A percentile compares a stretch with the other conserved stretches of the same genome.
Conservation (phyloP, 768 basidiomycete genomes). For the Lactarius psammicola region DNA sequence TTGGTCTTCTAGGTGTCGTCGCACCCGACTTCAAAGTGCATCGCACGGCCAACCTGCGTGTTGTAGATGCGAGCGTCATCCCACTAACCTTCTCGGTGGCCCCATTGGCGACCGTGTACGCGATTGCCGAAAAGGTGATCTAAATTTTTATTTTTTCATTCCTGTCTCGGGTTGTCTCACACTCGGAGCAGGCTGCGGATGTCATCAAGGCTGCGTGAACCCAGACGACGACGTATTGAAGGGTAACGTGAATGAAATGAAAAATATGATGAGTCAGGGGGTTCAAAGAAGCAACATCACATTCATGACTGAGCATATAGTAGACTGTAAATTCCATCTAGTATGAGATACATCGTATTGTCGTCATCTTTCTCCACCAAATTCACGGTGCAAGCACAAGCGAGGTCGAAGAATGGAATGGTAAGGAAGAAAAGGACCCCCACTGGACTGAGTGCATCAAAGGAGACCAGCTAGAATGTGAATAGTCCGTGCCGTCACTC, state of each 20-base stretch:
- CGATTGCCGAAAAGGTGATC: constrained; percentile 26
- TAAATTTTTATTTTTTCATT: not conserved
- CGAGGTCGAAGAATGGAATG: not conserved
- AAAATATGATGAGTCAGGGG: no score
- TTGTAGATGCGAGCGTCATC: constrained; percentile 31
- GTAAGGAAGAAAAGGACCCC: not conserved
- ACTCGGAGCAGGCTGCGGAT: constrained; percentile 20
- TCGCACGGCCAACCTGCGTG: constrained; percentile 44
- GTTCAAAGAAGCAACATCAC: no score
- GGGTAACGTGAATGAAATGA: not conserved
- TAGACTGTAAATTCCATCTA: constrained; percentile 11
- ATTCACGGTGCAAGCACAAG: not conserved
- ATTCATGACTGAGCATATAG: not conserved
- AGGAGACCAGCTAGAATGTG: not conserved
- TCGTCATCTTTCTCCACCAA: not conserved
- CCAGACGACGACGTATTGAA: not conserved
- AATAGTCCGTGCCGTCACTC: not conserved
- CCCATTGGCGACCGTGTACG: constrained; percentile 26
- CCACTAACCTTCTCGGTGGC: constrained; percentile 27
- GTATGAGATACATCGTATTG: not conserved
- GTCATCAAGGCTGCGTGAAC: constrained; percentile 17
- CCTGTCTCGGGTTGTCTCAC: not conserved
- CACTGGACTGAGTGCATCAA: not conserved
- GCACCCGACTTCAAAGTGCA: constrained; percentile 44
- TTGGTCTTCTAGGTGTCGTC: constrained; percentile 43